These are phyloP conservation scores for Colletotrichum sojae DNA, from an alignment of 2,329 filamentous ascomycete species.

Conservation along the genomic window DNA sequence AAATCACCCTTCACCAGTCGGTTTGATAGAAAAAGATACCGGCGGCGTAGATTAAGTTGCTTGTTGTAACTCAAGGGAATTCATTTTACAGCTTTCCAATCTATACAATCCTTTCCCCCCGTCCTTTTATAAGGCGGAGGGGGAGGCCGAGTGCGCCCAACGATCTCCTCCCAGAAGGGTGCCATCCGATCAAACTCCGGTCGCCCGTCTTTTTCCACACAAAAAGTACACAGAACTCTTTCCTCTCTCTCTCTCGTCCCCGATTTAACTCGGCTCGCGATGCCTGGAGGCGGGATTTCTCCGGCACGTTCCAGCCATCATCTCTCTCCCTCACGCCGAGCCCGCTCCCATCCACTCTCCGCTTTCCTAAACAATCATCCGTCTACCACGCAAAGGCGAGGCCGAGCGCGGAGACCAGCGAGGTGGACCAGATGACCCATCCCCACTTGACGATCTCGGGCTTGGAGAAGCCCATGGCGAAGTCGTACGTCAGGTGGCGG, in stretches of 20 bases:
- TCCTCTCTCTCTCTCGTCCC: not conserved
- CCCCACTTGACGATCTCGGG: slow-evolving; percentile 61
- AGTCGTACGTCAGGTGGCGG: slow-evolving; percentile 68
- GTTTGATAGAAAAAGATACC: too few relatives aligned
- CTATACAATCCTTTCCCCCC: slow-evolving; percentile 32
- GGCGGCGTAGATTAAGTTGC: slow-evolving; percentile 24
- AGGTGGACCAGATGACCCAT: slow-evolving; percentile 62
- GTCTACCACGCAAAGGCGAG: slow-evolving; percentile 65
- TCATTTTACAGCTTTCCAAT: slow-evolving; percentile 41
- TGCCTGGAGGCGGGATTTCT: not conserved
- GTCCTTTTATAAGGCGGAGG: slow-evolving; percentile 14
- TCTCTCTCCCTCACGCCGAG: slow-evolving; percentile 7
- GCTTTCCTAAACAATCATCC: too few relatives aligned
- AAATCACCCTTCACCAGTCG: too few relatives aligned
- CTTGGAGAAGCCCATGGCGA: slow-evolving; percentile 66
- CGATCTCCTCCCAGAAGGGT: slow-evolving; percentile 25
- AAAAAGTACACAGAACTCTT: not conserved
- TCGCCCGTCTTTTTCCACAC: slow-evolving; percentile 24
- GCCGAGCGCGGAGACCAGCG: slow-evolving; percentile 59
- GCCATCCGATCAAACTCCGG: slow-evolving; percentile 38
- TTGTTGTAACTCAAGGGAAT: slow-evolving; percentile 38
- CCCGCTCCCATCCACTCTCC: too few relatives aligned
- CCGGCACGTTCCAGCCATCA: not conserved
- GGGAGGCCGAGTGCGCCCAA: slow-evolving; percentile 30
- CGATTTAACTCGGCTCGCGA: too few relatives aligned